phyloP scores from a whole-genome alignment of 306 rosid species.

The Dalbergia oliveri region DNA sequence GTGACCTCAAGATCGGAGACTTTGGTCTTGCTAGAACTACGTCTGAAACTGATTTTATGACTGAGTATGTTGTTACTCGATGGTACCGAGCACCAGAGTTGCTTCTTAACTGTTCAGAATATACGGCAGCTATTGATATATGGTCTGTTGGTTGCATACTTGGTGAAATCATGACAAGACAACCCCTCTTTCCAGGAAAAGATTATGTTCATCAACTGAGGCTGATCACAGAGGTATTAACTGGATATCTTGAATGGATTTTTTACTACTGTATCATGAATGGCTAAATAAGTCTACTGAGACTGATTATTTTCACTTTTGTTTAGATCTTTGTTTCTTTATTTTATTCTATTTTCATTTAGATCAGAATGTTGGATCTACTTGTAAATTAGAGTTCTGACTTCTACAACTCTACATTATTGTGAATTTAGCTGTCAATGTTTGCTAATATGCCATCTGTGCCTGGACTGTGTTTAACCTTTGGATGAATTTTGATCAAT shows the following conservation, averaged over 20 bases:
- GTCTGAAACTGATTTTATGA: slow-evolving; percentile 98
- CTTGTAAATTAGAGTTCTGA: slow-evolving; percentile 12
- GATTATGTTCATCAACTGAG: slow-evolving; percentile 98
- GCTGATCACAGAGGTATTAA: slow-evolving; percentile 87
- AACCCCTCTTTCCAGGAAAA: slow-evolving; percentile 91
- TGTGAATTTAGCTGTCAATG: slow-evolving; percentile 15
- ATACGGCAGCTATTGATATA: slow-evolving; percentile 95
- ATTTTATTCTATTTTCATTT: background rate
- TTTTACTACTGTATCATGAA: slow-evolving; percentile 14
- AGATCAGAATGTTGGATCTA: background rate
- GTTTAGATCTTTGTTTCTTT: background rate
- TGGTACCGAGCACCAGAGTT: slow-evolving; percentile 98
- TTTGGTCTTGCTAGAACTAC: slow-evolving; percentile 99
- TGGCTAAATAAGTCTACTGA: slow-evolving; percentile 13
- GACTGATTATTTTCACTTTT: slow-evolving; percentile 2
- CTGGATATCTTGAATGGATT: slow-evolving; percentile 8
- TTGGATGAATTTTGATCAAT: slow-evolving; percentile 3
- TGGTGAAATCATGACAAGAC: slow-evolving; percentile 89
- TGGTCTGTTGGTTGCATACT: slow-evolving; percentile 99
- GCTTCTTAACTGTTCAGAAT: slow-evolving; percentile 95
- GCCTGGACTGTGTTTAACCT: background rate
- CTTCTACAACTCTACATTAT: slow-evolving; percentile 1
- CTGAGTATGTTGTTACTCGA: slow-evolving; percentile 96
- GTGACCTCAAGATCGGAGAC: slow-evolving; percentile 98
- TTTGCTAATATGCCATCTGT: slow-evolving; percentile 29